A percentile compares a stretch with the other conserved stretches of the same genome.
phyloP scores from a whole-genome alignment of 345 rosid species.

The Eucalyptus viminalis region DNA sequence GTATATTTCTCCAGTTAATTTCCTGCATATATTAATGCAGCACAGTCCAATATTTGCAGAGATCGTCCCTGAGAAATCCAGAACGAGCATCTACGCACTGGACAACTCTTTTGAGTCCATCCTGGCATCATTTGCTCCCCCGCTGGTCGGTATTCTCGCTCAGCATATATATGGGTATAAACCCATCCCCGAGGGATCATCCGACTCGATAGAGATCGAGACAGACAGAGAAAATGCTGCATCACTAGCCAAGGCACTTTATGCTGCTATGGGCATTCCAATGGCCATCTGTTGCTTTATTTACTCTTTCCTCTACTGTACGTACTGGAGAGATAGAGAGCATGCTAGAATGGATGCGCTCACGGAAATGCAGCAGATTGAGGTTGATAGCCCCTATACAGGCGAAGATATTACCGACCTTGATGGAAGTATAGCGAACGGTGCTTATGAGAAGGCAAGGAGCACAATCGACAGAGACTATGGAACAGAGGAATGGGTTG shows the following conservation, averaged over 20 bases:
- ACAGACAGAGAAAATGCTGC: slow-evolving; percentile 70
- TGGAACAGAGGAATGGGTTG: slow-evolving; percentile 11
- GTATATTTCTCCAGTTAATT: background rate
- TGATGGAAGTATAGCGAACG: background rate
- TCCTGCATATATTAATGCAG: background rate
- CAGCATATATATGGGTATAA: slow-evolving; percentile 71
- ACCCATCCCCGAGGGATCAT: slow-evolving; percentile 38
- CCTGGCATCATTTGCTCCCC: slow-evolving; percentile 79
- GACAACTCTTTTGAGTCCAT: slow-evolving; percentile 70
- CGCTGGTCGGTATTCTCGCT: slow-evolving; percentile 62
- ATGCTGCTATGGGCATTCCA: slow-evolving; percentile 65
- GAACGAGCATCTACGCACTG: slow-evolving; percentile 75
- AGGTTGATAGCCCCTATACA: background rate
- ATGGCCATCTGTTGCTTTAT: slow-evolving; percentile 66
- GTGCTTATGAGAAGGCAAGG: background rate
- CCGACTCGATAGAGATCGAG: slow-evolving; percentile 20
- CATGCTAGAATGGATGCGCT: slow-evolving; percentile 64
- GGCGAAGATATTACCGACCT: slow-evolving; percentile 2
- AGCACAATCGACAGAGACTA: slow-evolving; percentile 14
- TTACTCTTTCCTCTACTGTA: slow-evolving; percentile 63
- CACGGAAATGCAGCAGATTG: slow-evolving; percentile 42
- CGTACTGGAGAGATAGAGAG: slow-evolving; percentile 68
- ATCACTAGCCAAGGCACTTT: slow-evolving; percentile 70
- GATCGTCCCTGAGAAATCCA: slow-evolving; percentile 70
- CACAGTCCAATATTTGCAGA: slow-evolving; percentile 83